These are phyloP conservation scores for Colletotrichum simmondsii DNA, from an alignment of 2,329 filamentous ascomycete genomes.

Conservation along the genomic window DNA sequence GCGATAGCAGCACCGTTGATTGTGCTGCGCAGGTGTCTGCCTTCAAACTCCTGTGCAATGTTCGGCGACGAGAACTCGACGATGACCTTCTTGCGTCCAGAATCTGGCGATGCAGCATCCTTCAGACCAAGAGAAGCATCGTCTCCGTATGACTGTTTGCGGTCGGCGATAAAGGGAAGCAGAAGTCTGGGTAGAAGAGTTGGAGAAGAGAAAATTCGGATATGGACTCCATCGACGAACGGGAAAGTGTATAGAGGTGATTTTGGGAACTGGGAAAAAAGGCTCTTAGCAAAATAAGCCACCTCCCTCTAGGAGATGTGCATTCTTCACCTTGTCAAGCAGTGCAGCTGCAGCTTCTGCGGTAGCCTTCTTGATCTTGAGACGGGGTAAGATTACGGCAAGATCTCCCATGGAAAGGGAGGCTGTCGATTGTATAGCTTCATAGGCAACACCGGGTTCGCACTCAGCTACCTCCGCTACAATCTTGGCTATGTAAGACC, in stretches of 20 bases:
- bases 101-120: slow-evolving; percentile 52
- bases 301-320: too few species aligned
- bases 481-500: slow-evolving; percentile 40
- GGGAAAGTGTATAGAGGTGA: too few species aligned
- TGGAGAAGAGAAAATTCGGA: too few species aligned
- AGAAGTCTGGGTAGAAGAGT: too few species aligned
- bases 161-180: slow-evolving; percentile 68
- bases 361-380: slow-evolving; percentile 39
- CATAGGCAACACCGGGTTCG: slow-evolving; percentile 39
- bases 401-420: slow-evolving; percentile 43
- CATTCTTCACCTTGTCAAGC: slow-evolving; percentile 2
- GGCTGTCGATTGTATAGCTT: slow-evolving; percentile 43
- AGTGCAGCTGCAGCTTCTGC: slow-evolving; percentile 15
- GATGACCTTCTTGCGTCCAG: slow-evolving; percentile 62
- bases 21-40: slow-evolving; percentile 79
- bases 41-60: slow-evolving; percentile 81
- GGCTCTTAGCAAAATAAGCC: too few species aligned
- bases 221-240: too few species aligned
- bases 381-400: slow-evolving; percentile 43
- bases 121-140: slow-evolving; percentile 68
- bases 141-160: slow-evolving; percentile 67
- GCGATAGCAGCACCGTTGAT: slow-evolving; percentile 80
- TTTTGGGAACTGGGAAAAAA: too few species aligned
- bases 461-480: slow-evolving; percentile 36
- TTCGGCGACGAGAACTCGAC: slow-evolving; percentile 82